Conservation (phyloP, 352 stramenopile species). For the Phytophthora sojae region DNA sequence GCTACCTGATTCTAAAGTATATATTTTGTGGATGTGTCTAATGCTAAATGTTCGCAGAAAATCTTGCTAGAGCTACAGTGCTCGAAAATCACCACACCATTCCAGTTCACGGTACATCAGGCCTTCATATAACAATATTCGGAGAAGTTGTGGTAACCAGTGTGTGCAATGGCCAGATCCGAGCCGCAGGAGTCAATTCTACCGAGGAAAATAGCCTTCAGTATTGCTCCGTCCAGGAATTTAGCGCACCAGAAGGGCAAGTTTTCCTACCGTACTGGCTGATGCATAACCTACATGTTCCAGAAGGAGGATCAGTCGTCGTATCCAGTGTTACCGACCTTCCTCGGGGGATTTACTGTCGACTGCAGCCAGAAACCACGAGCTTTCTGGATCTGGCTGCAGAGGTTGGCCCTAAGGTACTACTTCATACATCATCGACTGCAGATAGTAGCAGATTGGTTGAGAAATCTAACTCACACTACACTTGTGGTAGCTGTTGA, state of each 20-base stretch:
- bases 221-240: conserved; percentile 73
- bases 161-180: conserved; percentile 8
- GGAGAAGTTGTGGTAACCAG: not conserved
- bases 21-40: not conserved
- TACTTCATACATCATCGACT: not conserved
- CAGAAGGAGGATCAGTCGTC: conserved; percentile 49
- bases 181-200: conserved; percentile 25
- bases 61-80: conserved; percentile 62
- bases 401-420: conserved; percentile 65
- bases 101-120: conserved; percentile 57
- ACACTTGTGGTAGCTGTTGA: conserved; percentile 40
- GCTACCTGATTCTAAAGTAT: not conserved
- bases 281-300: conserved; percentile 63
- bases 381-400: conserved; percentile 62
- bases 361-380: conserved; percentile 54
- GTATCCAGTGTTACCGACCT: conserved; percentile 44
- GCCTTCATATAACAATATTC: not conserved
- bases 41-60: conserved; percentile 33
- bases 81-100: conserved; percentile 58
- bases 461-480: not conserved
- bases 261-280: conserved; percentile 76
- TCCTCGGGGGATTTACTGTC: conserved; percentile 61
- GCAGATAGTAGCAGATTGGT: not conserved
- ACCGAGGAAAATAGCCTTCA: conserved; percentile 20
- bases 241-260: conserved; percentile 60